Percentiles rank a stretch among this genome's conserved stretches.
These are phyloP conservation scores for Podospora appendiculata DNA, from an alignment of 495 filamentous ascomycete genomes.

Conservation along the genomic window DNA sequence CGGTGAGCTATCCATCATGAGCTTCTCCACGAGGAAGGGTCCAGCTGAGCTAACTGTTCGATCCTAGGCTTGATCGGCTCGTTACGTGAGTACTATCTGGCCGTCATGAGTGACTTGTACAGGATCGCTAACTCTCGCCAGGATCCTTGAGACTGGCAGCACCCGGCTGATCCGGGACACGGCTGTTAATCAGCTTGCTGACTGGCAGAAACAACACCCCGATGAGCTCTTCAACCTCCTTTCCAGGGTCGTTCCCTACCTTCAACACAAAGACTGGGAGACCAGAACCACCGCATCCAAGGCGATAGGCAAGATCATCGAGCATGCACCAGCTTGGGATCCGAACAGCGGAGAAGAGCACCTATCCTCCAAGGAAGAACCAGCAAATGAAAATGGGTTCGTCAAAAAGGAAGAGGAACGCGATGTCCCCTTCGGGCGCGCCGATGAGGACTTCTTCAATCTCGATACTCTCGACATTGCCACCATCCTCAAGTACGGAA, in stretches of 20 bases:
- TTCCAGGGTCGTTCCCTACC: conserved; percentile 89
- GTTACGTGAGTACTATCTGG: conserved; percentile 67
- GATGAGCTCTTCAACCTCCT: conserved; percentile 95
- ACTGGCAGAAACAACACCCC: conserved; percentile 95
- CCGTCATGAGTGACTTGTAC: no score
- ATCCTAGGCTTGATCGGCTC: conserved; percentile 71
- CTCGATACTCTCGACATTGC: conserved; percentile 70
- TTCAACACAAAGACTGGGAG: conserved; percentile 91
- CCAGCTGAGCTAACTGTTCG: conserved; percentile 15
- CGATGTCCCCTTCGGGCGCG: conserved; percentile 19
- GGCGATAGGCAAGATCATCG: conserved; percentile 85
- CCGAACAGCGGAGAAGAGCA: conserved; percentile 58
- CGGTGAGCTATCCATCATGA: conserved; percentile 29
- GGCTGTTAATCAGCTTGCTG: conserved; percentile 89
- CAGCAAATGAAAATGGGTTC: conserved; percentile 19
- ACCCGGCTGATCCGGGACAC: conserved; percentile 92
- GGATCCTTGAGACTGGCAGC: conserved; percentile 91
- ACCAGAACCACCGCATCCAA: conserved; percentile 85
- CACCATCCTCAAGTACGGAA: conserved; percentile 73
- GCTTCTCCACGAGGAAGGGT: background rate
- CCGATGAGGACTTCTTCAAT: conserved; percentile 50
- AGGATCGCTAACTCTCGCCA: conserved; percentile 32
- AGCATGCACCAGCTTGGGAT: conserved; percentile 80
- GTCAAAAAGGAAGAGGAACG: conserved; percentile 48
- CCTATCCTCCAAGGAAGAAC: conserved; percentile 40